Base-by-base conservation (phyloP, 768 basidiomycete genomes). In the Galerina marginata region DNA sequence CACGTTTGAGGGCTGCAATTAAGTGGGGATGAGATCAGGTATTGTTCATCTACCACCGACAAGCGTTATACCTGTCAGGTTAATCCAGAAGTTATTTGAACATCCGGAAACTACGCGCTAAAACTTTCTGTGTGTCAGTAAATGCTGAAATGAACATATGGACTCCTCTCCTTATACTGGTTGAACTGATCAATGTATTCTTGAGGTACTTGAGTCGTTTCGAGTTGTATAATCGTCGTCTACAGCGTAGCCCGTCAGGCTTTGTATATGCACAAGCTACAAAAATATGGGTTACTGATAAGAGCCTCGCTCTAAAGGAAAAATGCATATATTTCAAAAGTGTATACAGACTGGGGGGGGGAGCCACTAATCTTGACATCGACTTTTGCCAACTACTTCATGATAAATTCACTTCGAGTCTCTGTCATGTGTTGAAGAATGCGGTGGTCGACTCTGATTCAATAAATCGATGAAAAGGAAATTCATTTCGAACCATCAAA, bases 351-450 rank as follows among this genome's bases (percentile, higher is more conserved):
- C 23, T 42, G 20, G 14, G 42, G 58, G 39, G 40, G 71, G 69
- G 65, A n/a, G 82, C 84, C 11, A 58, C 58, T 3, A 48, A 67
- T 68, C 59, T 85, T 82, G 49, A 81, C 72, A 61, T 87, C 92
- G 29, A 86, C 89, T 81, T 94, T 93, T 95, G 80, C 93, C 88
- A 12, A 93, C 95, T 64, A 95, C 89, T 76, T 95, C 90, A 92
- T 92, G 71, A 92, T 74, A 76, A 93, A 93, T 72, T 95, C 93
- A 15, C 86, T 82, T 60, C 86, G 75, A 4, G 82, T 79, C 68
- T 91, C 84, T 61, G 89, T 81, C 89, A 95, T 93, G 71, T 93
- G 86, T 65, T 89, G 84, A 44, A 92, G 77, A 69, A 96, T 94
- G 61, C 79, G 84, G 67, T 85, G 79, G 73, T 93, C 91, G 69